These are phyloP conservation scores for Pseudogymnoascus sp. DNA, from an alignment of 2,329 filamentous ascomycete species.

Conservation along the genomic window DNA sequence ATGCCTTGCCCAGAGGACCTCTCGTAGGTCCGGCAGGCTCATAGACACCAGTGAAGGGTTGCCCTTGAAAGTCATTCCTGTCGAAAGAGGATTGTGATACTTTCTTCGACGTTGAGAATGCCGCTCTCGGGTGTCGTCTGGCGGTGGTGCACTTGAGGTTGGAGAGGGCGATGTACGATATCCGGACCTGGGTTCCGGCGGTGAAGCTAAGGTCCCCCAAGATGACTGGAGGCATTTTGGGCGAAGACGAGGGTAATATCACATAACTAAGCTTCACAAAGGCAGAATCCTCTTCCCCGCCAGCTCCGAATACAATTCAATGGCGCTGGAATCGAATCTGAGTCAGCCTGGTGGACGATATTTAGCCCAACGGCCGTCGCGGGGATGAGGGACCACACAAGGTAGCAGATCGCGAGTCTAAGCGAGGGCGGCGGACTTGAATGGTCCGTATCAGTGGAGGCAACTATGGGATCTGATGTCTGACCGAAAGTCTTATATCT, in stretches of 20 bases:
- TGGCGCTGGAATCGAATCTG: not conserved
- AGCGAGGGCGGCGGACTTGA: not conserved
- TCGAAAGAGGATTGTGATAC: constrained; percentile 28
- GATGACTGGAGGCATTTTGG: constrained; percentile 15
- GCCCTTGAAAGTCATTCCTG: constrained; percentile 55
- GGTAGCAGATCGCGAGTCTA: not conserved
- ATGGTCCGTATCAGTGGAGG: not conserved
- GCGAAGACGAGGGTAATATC: not conserved
- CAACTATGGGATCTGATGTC: not conserved
- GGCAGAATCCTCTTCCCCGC: not conserved
- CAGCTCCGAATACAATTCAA: not conserved
- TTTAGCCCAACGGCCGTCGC: not conserved
- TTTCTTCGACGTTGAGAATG: constrained; percentile 30
- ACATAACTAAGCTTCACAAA: not conserved
- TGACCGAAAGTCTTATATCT: not conserved
- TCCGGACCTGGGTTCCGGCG: constrained; percentile 30
- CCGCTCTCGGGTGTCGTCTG: not conserved
- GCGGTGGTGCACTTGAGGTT: constrained; percentile 22
- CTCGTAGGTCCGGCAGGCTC: constrained; percentile 53
- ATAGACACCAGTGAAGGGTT: constrained; percentile 55
- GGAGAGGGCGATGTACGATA: constrained; percentile 33
- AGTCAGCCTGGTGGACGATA: not conserved
- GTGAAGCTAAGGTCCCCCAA: constrained; percentile 22
- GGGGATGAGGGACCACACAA: constrained; percentile 2
- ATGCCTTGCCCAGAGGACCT: constrained; percentile 47